These are phyloP conservation scores for Metschnikowia cerradonensis DNA, from an alignment of 805 yeast genomes.

Conservation along the genomic window DNA sequence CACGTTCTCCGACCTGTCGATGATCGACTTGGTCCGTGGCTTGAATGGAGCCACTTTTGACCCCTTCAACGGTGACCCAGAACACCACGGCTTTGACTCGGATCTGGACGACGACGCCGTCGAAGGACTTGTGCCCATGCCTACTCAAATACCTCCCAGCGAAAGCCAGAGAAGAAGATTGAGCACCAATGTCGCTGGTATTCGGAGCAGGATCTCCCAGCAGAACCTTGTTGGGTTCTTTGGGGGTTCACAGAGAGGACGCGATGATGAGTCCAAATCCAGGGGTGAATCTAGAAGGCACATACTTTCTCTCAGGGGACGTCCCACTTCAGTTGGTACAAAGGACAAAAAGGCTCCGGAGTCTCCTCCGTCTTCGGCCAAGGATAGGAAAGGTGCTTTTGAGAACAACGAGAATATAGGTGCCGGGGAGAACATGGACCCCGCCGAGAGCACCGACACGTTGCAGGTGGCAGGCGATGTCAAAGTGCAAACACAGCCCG, in stretches of 20 bases:
- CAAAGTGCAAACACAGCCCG: neutral
- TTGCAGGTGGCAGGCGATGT: neutral
- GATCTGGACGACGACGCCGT: neutral
- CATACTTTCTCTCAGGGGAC: neutral
- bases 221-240: neutral
- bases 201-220: neutral
- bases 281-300: neutral
- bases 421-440: neutral
- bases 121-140: neutral
- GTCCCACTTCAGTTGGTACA: neutral
- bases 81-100: neutral
- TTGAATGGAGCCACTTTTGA: conserved; percentile 7
- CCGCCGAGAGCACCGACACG: neutral
- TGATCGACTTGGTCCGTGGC: conserved; percentile 14
- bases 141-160: neutral
- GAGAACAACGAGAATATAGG: neutral
- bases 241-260: neutral
- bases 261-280: neutral
- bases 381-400: neutral
- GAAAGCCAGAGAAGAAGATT: neutral
- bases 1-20: conserved; percentile 13
- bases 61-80: neutral
- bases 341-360: neutral
- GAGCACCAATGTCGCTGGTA: neutral
- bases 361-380: neutral